A percentile compares a stretch with the other conserved stretches of the same genome.
phyloP scores from a whole-genome alignment of 2,329 filamentous ascomycete species.

The Alternaria tenuissima region DNA sequence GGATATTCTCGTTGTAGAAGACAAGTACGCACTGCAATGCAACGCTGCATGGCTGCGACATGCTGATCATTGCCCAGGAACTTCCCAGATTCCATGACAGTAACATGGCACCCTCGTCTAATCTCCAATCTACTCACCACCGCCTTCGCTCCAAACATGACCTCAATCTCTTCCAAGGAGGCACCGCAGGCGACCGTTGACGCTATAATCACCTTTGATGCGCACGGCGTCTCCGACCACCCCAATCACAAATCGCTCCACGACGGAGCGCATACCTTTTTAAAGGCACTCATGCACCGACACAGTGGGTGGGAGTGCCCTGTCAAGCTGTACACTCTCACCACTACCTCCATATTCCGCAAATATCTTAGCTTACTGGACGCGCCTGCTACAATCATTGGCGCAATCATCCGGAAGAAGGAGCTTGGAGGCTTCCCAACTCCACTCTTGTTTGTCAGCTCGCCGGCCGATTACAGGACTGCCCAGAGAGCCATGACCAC shows the following conservation, averaged over 20 bases:
- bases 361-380: conserved; percentile 87
- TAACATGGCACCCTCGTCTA: conserved; percentile 74
- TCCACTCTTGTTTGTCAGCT: conserved; percentile 75
- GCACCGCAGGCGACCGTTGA: conserved; percentile 71
- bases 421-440: conserved; percentile 64
- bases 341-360: conserved; percentile 72
- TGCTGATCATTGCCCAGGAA: conserved; percentile 54
- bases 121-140: conserved; percentile 75
- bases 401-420: conserved; percentile 59
- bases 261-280: conserved; percentile 78
- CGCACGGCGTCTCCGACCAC: conserved; percentile 81
- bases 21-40: conserved; percentile 61
- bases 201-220: conserved; percentile 88
- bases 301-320: conserved; percentile 73
- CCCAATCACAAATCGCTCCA: conserved; percentile 94
- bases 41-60: conserved; percentile 10
- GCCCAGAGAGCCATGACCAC: conserved; percentile 88
- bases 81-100: conserved; percentile 90
- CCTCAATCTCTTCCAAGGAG: conserved; percentile 51
- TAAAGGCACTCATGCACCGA: conserved; percentile 70
- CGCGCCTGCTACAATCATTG: conserved; percentile 71
- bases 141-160: conserved; percentile 75
- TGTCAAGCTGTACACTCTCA: conserved; percentile 85
- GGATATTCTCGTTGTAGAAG: conserved; percentile 87
- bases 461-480: conserved; percentile 67